phyloP scores from a whole-genome alignment of 257 asterid species.

The Osmanthus fragrans region DNA sequence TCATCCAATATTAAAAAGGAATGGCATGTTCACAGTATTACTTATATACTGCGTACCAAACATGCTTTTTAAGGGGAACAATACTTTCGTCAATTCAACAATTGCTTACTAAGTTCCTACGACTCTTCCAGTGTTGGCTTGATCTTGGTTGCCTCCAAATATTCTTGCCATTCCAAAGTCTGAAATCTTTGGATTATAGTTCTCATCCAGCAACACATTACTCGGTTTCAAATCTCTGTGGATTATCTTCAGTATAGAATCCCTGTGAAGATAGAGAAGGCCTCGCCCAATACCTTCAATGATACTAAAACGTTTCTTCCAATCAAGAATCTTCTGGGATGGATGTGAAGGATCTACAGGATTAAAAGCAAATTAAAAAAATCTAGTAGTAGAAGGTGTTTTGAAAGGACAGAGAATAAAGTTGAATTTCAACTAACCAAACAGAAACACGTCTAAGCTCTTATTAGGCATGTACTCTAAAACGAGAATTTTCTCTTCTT shows the following conservation, averaged over 20 bases:
- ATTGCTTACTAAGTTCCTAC: conserved; percentile 38
- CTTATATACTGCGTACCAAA: background rate
- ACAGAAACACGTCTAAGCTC: conserved; percentile 41
- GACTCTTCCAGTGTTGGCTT: conserved; percentile 29
- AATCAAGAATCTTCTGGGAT: conserved; percentile 25
- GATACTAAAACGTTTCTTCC: conserved; percentile 36
- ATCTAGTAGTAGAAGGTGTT: background rate
- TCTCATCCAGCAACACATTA: conserved; percentile 29
- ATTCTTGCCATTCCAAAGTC: conserved; percentile 38
- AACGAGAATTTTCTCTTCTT: conserved; percentile 38
- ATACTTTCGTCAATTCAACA: background rate
- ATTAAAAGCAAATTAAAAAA: background rate
- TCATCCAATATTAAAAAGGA: background rate
- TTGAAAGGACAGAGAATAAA: background rate
- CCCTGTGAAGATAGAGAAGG: conserved; percentile 33
- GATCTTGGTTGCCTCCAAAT: conserved; percentile 31
- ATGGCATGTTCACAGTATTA: background rate
- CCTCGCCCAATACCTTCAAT: conserved; percentile 42
- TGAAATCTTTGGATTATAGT: conserved; percentile 34
- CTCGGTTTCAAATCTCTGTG: conserved; percentile 32
- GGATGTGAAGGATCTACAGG: background rate
- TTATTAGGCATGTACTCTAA: conserved; percentile 41
- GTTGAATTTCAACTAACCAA: conserved; percentile 30
- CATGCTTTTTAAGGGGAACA: background rate
- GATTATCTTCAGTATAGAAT: conserved; percentile 33